Percentiles rank a stretch among this genome's conserved stretches.
These are phyloP conservation scores for Xylariaceae sp. DNA, from an alignment of 2,329 filamentous ascomycete species.

Conservation along the genomic window DNA sequence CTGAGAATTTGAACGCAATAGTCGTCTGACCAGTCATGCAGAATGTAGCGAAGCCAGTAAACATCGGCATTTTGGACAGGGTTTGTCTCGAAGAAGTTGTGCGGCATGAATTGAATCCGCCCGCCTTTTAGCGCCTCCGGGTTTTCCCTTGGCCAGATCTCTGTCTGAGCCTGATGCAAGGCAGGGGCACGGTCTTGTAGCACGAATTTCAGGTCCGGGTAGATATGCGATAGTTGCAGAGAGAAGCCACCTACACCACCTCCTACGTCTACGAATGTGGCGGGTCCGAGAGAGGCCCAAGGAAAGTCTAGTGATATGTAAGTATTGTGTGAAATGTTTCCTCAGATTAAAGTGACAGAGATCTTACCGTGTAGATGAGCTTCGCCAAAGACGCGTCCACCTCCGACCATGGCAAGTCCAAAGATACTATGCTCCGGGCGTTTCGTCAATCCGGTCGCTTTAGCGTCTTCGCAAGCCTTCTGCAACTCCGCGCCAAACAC, in stretches of 20 bases:
- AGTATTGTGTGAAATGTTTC: not conserved
- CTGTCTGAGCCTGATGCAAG: conserved; percentile 22
- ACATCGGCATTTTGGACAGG: conserved; percentile 22
- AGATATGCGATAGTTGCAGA: conserved; percentile 30
- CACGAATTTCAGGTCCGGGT: conserved; percentile 33
- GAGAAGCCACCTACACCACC: conserved; percentile 25
- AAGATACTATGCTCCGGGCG: conserved; percentile 19
- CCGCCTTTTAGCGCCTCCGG: conserved; percentile 7
- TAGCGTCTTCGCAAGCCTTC: not conserved
- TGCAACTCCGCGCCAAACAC: conserved; percentile 19
- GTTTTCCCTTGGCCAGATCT: conserved; percentile 31
- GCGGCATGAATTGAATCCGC: conserved; percentile 21
- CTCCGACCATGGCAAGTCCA: conserved; percentile 18
- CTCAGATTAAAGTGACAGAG: not conserved
- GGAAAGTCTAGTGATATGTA: conserved; percentile 12
- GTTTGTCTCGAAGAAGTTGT: conserved; percentile 34
- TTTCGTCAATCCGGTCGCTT: not conserved
- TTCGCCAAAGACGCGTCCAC: conserved; percentile 13
- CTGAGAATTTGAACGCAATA: conserved; percentile 30
- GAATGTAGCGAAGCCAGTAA: conserved; percentile 13
- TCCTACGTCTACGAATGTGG: conserved; percentile 16
- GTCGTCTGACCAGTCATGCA: conserved; percentile 36
- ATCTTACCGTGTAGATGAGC: conserved; percentile 17
- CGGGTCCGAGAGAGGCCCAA: conserved; percentile 15
- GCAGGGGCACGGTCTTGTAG: conserved; percentile 34